These are phyloP conservation scores for Brassica juncea DNA, from an alignment of 345 rosid species.

Conservation along the genomic window DNA sequence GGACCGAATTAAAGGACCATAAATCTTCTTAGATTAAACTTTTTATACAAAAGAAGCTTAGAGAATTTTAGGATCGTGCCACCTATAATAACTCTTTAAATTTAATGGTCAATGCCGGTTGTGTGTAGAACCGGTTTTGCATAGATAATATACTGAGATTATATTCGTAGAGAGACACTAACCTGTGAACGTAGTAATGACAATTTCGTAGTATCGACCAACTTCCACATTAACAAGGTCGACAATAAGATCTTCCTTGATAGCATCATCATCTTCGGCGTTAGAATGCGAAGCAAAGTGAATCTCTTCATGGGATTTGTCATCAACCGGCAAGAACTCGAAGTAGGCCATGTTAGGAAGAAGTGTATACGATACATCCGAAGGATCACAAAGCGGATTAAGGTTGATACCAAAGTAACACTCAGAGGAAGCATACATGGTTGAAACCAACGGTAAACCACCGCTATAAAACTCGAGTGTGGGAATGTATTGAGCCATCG, in stretches of 20 bases:
- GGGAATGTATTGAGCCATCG: conserved; percentile 94
- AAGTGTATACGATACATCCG: conserved; percentile 86
- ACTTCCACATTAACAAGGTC: conserved; percentile 76
- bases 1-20: too few relatives aligned
- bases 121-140: too few relatives aligned
- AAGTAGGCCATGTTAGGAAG: conserved; percentile 92
- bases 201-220: conserved; percentile 75
- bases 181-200: conserved; percentile 92
- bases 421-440: conserved; percentile 95
- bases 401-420: conserved; percentile 89
- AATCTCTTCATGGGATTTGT: conserved; percentile 46
- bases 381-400: conserved; percentile 70
- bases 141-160: not conserved
- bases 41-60: too few relatives aligned
- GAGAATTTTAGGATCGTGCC: too few relatives aligned
- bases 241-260: conserved; percentile 51
- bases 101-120: too few relatives aligned
- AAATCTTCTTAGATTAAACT: too few relatives aligned
- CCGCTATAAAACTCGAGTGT: conserved; percentile 84
- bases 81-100: too few relatives aligned
- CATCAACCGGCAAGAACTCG: conserved; percentile 76
- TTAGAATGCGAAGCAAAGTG: conserved; percentile 37
- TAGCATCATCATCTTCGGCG: conserved; percentile 47
- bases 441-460: conserved; percentile 80
- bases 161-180: conserved; percentile 6